Evolutionary conservation across 129 eudicot species (phyloP).

Genomic region (Pulicaria dysenterica): DNA sequence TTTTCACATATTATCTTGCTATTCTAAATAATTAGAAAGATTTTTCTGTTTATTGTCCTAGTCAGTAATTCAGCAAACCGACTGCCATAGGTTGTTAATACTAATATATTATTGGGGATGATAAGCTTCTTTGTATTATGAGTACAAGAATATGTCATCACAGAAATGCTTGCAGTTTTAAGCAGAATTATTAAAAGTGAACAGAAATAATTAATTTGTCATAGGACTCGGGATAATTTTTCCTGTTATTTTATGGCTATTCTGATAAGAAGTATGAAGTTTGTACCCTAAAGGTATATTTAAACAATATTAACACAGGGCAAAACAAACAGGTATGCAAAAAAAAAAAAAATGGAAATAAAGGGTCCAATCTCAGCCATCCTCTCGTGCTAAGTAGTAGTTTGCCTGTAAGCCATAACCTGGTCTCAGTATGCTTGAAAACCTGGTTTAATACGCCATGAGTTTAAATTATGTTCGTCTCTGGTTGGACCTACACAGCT

Average conservation of each 20-base stretch:
- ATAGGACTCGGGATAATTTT: too few species aligned
- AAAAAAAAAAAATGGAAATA: neutral
- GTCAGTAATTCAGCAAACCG: neutral
- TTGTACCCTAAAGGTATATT: too few species aligned
- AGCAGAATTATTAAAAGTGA: too few species aligned
- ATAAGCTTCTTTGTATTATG: neutral
- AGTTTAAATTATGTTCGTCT: constrained; percentile 9
- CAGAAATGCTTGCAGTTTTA: too few species aligned
- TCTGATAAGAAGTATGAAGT: too few species aligned
- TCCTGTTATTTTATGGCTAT: too few species aligned
- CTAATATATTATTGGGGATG: neutral
- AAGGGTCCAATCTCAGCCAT: constrained; percentile 11
- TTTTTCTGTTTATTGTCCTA: neutral
- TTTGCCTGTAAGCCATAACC: neutral
- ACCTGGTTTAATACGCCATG: neutral
- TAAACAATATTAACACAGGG: neutral
- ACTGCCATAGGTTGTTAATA: neutral
- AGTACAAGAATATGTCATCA: too few species aligned
- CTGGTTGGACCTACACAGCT: neutral
- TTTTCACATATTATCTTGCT: neutral
- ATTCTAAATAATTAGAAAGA: neutral
- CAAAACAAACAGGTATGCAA: neutral
- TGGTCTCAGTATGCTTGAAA: constrained; percentile 12
- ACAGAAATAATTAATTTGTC: too few species aligned
- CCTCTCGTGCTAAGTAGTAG: neutral